A percentile compares a stretch with the other conserved stretches of the same genome.
Conservation (phyloP, 2,329 filamentous ascomycete genomes). For the Alternaria postmessia region DNA sequence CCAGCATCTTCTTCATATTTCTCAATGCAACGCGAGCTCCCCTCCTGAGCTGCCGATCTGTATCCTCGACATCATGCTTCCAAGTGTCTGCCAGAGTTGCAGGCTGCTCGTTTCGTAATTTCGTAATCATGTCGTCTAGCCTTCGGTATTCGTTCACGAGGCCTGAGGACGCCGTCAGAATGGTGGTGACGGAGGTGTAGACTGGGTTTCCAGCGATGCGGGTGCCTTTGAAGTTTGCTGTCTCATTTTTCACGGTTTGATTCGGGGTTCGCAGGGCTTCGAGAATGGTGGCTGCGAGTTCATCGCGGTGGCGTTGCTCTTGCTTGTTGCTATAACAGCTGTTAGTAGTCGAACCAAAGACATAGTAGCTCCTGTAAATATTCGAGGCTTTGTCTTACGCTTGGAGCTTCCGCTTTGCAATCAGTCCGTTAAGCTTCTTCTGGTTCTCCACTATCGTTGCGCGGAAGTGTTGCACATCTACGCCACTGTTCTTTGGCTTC, state of each 20-base stretch:
- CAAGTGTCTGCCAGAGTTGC: constrained; percentile 29
- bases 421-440: constrained; percentile 21
- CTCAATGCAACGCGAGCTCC: constrained; percentile 40
- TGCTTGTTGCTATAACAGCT: constrained; percentile 24
- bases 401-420: constrained; percentile 29
- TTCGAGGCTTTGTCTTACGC: constrained; percentile 26
- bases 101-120: constrained; percentile 25
- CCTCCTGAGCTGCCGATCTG: constrained; percentile 31
- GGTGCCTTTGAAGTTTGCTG: constrained; percentile 20
- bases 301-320: constrained; percentile 26
- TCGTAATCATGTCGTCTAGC: constrained; percentile 31
- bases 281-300: constrained; percentile 29
- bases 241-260: constrained; percentile 2
- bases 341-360: not conserved
- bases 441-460: constrained; percentile 27
- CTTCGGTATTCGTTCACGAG: constrained; percentile 35
- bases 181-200: constrained; percentile 18
- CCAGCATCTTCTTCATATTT: constrained; percentile 41
- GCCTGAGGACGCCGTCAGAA: constrained; percentile 27
- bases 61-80: constrained; percentile 35
- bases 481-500: constrained; percentile 29
- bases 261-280: constrained; percentile 29
- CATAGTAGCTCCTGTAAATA: not conserved
- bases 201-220: constrained; percentile 24
- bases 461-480: constrained; percentile 34